Evolutionary conservation across 306 rosid genomes (phyloP).

Genomic region (Abrus precatorius): DNA sequence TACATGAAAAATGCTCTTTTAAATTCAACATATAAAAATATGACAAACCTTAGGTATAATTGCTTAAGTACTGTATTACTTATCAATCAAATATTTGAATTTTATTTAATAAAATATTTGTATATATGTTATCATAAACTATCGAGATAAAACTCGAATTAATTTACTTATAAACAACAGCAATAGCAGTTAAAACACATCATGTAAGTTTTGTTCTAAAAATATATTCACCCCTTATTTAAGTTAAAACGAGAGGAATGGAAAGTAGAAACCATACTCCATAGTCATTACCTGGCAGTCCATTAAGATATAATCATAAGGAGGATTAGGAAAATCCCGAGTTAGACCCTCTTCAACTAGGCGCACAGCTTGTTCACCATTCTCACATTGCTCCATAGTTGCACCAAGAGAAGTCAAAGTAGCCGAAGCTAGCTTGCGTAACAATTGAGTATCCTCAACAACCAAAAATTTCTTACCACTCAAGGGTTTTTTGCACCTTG

Average conservation of each 20-base stretch:
- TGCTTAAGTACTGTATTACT: too few relatives aligned
- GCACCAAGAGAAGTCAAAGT: slow-evolving; percentile 62
- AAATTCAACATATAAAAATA: not conserved
- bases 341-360: slow-evolving; percentile 54
- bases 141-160: too few relatives aligned
- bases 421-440: slow-evolving; percentile 48
- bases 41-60: too few relatives aligned
- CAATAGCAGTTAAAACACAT: too few relatives aligned
- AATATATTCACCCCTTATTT: not conserved
- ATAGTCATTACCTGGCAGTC: slow-evolving; percentile 71
- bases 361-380: slow-evolving; percentile 69
- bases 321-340: slow-evolving; percentile 44
- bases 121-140: too few relatives aligned
- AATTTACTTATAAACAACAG: too few relatives aligned
- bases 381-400: slow-evolving; percentile 56
- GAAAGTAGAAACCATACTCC: not conserved
- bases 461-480: slow-evolving; percentile 71
- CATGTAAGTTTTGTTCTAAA: too few relatives aligned
- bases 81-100: too few relatives aligned
- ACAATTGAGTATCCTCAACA: slow-evolving; percentile 58
- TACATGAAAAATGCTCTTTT: too few relatives aligned
- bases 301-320: slow-evolving; percentile 82
- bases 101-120: too few relatives aligned
- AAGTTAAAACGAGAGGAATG: not conserved
- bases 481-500: slow-evolving; percentile 46